These are phyloP conservation scores for Erigeron canadensis DNA, from an alignment of 129 eudicot genomes.

Conservation along the genomic window DNA sequence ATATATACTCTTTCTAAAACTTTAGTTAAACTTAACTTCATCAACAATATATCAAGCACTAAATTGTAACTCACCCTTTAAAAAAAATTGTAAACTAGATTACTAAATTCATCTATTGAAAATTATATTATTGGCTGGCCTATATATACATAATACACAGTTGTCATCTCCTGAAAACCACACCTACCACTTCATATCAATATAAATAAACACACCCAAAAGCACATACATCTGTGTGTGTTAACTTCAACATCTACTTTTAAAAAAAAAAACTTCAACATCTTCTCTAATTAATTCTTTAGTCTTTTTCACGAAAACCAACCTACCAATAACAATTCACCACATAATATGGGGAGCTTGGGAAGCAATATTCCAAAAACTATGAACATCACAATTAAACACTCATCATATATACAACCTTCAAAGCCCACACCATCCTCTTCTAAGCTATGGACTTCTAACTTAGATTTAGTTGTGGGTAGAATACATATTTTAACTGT, in stretches of 20 bases:
- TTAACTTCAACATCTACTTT: background rate
- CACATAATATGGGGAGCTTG: conserved; percentile 26
- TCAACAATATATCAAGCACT: too few relatives aligned
- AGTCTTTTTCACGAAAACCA: background rate
- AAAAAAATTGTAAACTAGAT: too few relatives aligned
- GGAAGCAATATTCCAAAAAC: conserved; percentile 1
- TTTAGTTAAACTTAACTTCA: too few relatives aligned
- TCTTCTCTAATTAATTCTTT: background rate
- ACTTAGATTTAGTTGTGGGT: conserved; percentile 50
- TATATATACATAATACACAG: background rate
- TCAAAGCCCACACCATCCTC: conserved; percentile 25
- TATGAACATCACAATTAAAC: conserved; percentile 39
- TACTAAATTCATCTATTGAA: background rate
- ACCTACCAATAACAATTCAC: background rate
- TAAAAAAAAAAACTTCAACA: too few relatives aligned
- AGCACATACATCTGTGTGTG: background rate
- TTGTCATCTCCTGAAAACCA: conserved; percentile 17
- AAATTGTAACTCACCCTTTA: too few relatives aligned
- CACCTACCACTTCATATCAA: conserved; percentile 27
- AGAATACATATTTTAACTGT: conserved; percentile 49
- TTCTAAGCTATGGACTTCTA: conserved; percentile 48
- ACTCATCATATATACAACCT: conserved; percentile 40
- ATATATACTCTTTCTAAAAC: too few relatives aligned
- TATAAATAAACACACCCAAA: conserved; percentile 20
- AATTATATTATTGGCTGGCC: conserved; percentile 4